Base-by-base conservation (phyloP, 768 basidiomycete genomes). In the Lactarius hatsudake region DNA sequence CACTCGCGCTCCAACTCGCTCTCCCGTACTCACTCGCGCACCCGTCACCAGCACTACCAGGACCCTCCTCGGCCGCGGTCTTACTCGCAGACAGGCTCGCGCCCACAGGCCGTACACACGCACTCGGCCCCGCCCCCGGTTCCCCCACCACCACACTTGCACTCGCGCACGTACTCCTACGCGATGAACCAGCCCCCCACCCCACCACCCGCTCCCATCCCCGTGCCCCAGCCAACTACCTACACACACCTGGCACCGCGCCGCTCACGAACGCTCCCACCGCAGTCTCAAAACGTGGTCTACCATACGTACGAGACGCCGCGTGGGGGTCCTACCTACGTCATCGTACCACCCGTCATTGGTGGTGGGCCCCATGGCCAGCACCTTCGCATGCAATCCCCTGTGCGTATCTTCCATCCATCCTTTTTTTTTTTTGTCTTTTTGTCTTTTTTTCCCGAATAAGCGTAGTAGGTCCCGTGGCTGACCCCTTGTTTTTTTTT, bases 141-240 rank as follows among this genome's bases (percentile, higher is more conserved):
- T 3, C 13, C 36, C 36, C 36, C 64, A 26, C 48, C 32, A 30
- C 55, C n/a, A 17, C 69, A 59, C 20, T 67, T 28, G 2, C 67
- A 65, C 58, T 70, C 69, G 26, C 69, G 69, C 61, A 36, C 69
- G 7, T 70, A 70, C 34, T 58, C 67, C 1, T 70, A 70, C n/a
- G 69, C 69, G 20, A 2, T 69, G 38, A 26, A 59, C 8, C 26
- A 34, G 18, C 51, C 36, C 43, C 28, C 65, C 53, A 18, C 63
- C 43, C 65, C 53, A 20, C 64, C 32, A 28, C 67, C 59, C 9
- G n/a, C 3, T 5, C 66, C 68, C 51, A 26, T 62, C 28, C 67
- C 64, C 2, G 10, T 68, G 23, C 67, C 67, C 5, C 69, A 59
- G 12, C 63, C 67, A 8, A 26, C 48, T 30, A 17, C 60, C 2